Conservation (phyloP, 148 eudicot genomes). For the Heliamphora exappendiculata region DNA sequence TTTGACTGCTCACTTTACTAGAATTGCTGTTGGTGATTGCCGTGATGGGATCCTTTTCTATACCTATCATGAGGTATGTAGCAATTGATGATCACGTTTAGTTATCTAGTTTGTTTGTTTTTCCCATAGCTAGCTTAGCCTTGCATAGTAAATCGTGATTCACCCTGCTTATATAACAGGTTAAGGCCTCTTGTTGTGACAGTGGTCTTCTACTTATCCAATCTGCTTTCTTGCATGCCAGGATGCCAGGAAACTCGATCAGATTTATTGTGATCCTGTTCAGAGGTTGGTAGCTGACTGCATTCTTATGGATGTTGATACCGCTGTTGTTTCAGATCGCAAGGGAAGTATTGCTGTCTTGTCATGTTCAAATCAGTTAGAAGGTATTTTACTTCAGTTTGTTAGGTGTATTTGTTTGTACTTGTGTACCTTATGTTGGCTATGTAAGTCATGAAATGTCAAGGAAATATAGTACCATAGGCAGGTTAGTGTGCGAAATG, state of each 20-base stretch:
- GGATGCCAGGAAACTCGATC: conserved; percentile 82
- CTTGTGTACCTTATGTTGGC: neutral
- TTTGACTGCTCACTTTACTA: conserved; percentile 65
- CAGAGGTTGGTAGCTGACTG: conserved; percentile 94
- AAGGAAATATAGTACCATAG: neutral
- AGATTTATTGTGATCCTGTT: conserved; percentile 76
- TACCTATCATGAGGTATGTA: conserved; percentile 72
- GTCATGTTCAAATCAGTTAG: conserved; percentile 52
- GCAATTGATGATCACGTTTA: conserved; percentile 2
- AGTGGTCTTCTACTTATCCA: neutral
- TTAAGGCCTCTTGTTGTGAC: neutral
- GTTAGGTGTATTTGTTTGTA: neutral
- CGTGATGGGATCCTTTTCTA: conserved; percentile 90
- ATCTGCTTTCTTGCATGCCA: conserved; percentile 19
- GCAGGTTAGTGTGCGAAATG: neutral
- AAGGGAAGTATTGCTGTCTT: conserved; percentile 75
- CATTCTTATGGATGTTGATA: conserved; percentile 61
- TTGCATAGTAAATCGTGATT: conserved; percentile 2
- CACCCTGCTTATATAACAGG: neutral
- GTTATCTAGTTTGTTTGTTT: neutral
- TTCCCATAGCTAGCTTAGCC: conserved; percentile 6
- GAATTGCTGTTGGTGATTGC: conserved; percentile 96
- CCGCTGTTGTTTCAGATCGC: conserved; percentile 93
- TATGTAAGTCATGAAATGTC: neutral
- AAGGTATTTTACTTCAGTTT: conserved; percentile 36